Conservation (phyloP, 1,139 yeast genomes). For the Blastobotrys proliferans region DNA sequence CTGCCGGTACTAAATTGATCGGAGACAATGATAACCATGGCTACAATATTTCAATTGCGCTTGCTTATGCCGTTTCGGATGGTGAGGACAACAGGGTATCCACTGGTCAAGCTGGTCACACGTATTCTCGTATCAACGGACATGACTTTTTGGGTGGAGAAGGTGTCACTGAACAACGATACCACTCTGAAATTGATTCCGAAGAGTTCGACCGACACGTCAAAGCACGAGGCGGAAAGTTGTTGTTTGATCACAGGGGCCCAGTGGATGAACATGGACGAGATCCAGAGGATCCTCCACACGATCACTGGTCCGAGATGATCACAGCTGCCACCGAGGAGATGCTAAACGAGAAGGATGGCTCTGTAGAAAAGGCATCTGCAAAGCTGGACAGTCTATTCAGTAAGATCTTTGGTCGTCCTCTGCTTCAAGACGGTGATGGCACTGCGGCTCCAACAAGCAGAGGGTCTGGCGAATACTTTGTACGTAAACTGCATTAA, state of each 20-base stretch:
- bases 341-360: too few relatives aligned
- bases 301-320: too few relatives aligned
- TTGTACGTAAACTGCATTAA: too few relatives aligned
- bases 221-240: slow-evolving; percentile 16
- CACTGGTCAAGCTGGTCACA: slow-evolving; percentile 18
- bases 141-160: slow-evolving; percentile 11
- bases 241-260: slow-evolving; percentile 12
- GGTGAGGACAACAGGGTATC: slow-evolving; percentile 3
- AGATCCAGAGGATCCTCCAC: slow-evolving; percentile 1
- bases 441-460: too few relatives aligned
- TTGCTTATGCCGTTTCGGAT: slow-evolving; percentile 7
- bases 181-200: not conserved
- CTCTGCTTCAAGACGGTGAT: too few relatives aligned
- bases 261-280: not conserved
- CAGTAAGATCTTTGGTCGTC: too few relatives aligned
- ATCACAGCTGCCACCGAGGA: too few relatives aligned
- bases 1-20: slow-evolving; percentile 4
- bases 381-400: too few relatives aligned
- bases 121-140: slow-evolving; percentile 15
- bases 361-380: too few relatives aligned
- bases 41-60: slow-evolving; percentile 48
- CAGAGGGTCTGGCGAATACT: too few relatives aligned
- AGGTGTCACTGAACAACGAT: slow-evolving; percentile 13
- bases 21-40: slow-evolving; percentile 9
- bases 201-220: slow-evolving; percentile 16